phyloP scores from a whole-genome alignment of 306 rosid genomes.

The Vicia sativa region DNA sequence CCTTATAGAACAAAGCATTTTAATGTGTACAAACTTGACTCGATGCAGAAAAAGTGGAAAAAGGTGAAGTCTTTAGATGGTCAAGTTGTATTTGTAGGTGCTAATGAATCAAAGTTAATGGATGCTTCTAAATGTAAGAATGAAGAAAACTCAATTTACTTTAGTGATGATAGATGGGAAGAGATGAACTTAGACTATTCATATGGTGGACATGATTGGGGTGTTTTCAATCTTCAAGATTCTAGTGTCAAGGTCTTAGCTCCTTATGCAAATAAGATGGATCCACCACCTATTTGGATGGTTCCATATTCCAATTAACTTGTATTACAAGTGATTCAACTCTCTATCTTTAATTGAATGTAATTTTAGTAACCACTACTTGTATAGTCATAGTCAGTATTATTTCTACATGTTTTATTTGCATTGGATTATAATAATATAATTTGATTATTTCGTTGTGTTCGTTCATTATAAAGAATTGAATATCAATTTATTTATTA shows the following conservation, averaged over 20 bases:
- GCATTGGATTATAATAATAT: neutral
- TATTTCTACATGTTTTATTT: neutral
- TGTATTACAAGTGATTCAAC: neutral
- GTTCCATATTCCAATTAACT: no score
- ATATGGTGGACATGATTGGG: conserved; percentile 25
- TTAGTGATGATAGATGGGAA: conserved; percentile 25
- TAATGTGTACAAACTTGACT: conserved; percentile 6
- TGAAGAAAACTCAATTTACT: conserved; percentile 30
- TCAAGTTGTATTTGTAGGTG: conserved; percentile 27
- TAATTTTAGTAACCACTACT: neutral
- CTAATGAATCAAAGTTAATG: conserved; percentile 15
- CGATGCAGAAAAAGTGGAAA: neutral
- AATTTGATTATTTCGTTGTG: no score
- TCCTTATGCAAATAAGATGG: neutral
- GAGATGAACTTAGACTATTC: conserved; percentile 16
- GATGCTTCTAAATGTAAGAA: no score
- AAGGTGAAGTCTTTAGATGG: neutral
- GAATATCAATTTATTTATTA: no score
- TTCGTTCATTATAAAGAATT: no score
- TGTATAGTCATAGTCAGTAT: neutral
- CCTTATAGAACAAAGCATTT: conserved; percentile 34
- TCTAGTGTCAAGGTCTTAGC: neutral
- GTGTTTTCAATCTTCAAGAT: conserved; percentile 29
- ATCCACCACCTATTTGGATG: conserved; percentile 29
- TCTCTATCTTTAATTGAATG: no score